Evolutionary conservation across 352 stramenopile species (phyloP), one percentile per base, ranked within the genome.

Genomic region (Phytophthora quininea): DNA sequence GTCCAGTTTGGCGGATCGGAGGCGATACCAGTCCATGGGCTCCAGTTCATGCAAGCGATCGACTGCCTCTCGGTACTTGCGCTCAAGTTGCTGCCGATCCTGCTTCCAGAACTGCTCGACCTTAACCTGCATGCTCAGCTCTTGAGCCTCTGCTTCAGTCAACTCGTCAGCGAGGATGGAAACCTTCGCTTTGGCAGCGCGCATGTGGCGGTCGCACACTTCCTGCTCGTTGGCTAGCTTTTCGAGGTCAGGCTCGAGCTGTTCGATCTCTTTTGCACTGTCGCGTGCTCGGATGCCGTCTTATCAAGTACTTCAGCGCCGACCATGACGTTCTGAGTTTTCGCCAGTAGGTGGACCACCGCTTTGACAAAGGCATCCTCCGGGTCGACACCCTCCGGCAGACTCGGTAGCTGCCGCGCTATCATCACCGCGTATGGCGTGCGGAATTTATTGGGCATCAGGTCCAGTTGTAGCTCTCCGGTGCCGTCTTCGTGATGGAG

Each of bases 401-500:
- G 58, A 15, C 65, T 79, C 2, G 87, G 87, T 64, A 95, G 69
- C 71, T 91, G 81, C 2, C 85, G 64, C 3, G 87, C 87, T 30
- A 93, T 82, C 83, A 95, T 91, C 31, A 95, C 83, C 7, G 87
- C 87, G 59, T 92, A 95, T 43, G 87, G 87, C 0, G 83, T 85
- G 15, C 76, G 80, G 69, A 93, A 95, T 68, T 88, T 86, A 19
- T 66, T 56, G 6, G 80, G 67, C n/a, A 91, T 29, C 19, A 95
- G 62, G 29, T 91, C 73, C 47, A 95, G 83, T 46, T 93, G 84
- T 2, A 88, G 27, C 51, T 90, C 85, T 2, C 83, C 80, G 1
- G 74, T 62, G 1, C 71, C 77, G 15, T 65, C 63, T 19, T 76
- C 64, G 15, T 37, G 69, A 37, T 76, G 63, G 27, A 73, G 48